Evolutionary conservation across 371 early-diverging fungal species (phyloP).

Genomic region (Ordospora colligata): DNA sequence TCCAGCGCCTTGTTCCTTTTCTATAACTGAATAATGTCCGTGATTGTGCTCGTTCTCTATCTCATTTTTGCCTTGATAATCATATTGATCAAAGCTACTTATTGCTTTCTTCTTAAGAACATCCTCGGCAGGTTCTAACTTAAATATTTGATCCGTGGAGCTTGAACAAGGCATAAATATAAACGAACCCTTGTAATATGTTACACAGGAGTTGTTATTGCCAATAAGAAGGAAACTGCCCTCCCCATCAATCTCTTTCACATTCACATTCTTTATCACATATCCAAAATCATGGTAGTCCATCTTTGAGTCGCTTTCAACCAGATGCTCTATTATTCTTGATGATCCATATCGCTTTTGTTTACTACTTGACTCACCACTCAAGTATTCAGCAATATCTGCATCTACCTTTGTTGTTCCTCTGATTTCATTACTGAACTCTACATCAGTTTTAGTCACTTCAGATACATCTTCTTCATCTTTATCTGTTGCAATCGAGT

Average conservation of each 20-base stretch:
- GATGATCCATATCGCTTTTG: too few relatives aligned
- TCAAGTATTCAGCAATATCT: too few relatives aligned
- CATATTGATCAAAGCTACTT: neutral
- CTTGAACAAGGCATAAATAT: slow-evolving; percentile 37
- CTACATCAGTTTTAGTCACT: too few relatives aligned
- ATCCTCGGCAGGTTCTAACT: slow-evolving; percentile 32
- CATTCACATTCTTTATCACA: neutral
- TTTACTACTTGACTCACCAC: too few relatives aligned
- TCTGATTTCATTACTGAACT: too few relatives aligned
- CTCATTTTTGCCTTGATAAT: neutral
- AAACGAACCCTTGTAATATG: slow-evolving; percentile 42
- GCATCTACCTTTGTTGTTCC: too few relatives aligned
- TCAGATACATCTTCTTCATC: too few relatives aligned
- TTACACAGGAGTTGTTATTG: slow-evolving; percentile 32
- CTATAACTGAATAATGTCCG: neutral
- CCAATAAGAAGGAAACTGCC: slow-evolving; percentile 25
- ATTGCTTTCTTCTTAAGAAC: slow-evolving; percentile 11
- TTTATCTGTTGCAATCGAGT: too few relatives aligned
- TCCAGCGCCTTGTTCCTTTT: neutral
- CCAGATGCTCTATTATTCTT: neutral
- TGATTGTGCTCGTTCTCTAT: neutral
- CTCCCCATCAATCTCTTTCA: neutral
- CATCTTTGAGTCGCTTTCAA: slow-evolving; percentile 42
- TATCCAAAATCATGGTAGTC: slow-evolving; percentile 18
- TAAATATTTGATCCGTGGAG: slow-evolving; percentile 35